These are phyloP conservation scores for Fusarium transvaalense DNA, from an alignment of 2,329 filamentous ascomycete genomes.

Conservation along the genomic window DNA sequence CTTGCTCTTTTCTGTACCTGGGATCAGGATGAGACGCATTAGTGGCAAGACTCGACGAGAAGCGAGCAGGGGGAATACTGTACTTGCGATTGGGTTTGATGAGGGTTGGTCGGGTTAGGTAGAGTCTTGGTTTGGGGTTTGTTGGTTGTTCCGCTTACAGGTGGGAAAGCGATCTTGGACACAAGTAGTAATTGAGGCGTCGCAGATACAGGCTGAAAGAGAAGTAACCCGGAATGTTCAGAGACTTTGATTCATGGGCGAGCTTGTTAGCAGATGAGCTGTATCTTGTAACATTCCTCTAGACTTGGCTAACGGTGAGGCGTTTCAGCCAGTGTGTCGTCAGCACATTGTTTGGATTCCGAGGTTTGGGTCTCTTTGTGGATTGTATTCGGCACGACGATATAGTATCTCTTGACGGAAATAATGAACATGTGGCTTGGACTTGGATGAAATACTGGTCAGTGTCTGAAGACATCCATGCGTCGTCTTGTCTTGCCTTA, in stretches of 20 bases:
- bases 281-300: conserved; percentile 1
- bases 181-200: conserved; percentile 40
- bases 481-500: conserved; percentile 17
- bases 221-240: conserved; percentile 22
- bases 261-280: background rate
- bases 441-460: conserved; percentile 9
- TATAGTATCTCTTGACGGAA: background rate
- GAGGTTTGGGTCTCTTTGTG: background rate
- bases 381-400: background rate
- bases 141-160: conserved; percentile 31
- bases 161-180: conserved; percentile 8
- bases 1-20: conserved; percentile 22
- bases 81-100: conserved; percentile 11
- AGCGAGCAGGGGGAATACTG: conserved; percentile 20
- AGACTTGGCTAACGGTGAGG: conserved; percentile 31
- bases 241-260: conserved; percentile 15
- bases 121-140: background rate
- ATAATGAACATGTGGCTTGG: background rate
- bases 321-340: conserved; percentile 15
- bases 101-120: conserved; percentile 4
- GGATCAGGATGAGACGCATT: conserved; percentile 49
- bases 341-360: conserved; percentile 18
- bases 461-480: conserved; percentile 33
- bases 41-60: conserved; percentile 34
- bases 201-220: conserved; percentile 42